These are phyloP conservation scores for Ceratocystis huliohia DNA, from an alignment of 2,329 filamentous ascomycete genomes.

Conservation along the genomic window DNA sequence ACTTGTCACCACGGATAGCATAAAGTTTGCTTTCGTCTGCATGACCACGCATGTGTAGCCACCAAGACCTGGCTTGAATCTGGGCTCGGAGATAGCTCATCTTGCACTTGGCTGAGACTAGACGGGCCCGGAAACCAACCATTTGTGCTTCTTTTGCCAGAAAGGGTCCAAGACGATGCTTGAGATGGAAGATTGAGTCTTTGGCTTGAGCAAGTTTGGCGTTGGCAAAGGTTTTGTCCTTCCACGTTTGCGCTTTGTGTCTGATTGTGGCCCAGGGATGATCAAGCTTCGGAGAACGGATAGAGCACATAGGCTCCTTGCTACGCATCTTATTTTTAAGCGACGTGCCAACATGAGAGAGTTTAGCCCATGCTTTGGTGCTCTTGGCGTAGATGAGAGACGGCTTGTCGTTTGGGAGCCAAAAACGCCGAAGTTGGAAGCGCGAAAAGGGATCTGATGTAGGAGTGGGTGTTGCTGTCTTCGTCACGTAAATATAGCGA, in stretches of 20 bases:
- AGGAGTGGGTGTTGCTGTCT: conserved; percentile 9
- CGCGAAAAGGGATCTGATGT: background rate
- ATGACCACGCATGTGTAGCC: background rate
- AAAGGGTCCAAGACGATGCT: background rate
- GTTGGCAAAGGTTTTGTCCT: background rate
- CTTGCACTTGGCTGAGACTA: conserved; percentile 1
- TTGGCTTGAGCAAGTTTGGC: background rate
- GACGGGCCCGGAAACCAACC: background rate
- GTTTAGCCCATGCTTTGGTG: background rate
- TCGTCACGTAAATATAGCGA: conserved; percentile 16
- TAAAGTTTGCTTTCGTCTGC: conserved; percentile 12
- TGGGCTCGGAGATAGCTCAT: conserved; percentile 4
- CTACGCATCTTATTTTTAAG: background rate
- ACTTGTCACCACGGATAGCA: conserved; percentile 5
- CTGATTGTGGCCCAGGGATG: background rate
- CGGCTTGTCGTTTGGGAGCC: conserved; percentile 15
- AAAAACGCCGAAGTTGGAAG: conserved; percentile 10
- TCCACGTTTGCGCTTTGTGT: background rate
- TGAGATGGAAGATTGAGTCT: background rate
- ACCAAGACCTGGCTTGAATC: conserved; percentile 9
- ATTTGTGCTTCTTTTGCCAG: background rate
- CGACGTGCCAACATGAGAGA: background rate
- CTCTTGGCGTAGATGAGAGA: background rate
- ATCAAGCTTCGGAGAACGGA: background rate
- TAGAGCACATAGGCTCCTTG: background rate